Conservation (phyloP, 2,329 filamentous ascomycete genomes). For the Colletotrichum aenigma region DNA sequence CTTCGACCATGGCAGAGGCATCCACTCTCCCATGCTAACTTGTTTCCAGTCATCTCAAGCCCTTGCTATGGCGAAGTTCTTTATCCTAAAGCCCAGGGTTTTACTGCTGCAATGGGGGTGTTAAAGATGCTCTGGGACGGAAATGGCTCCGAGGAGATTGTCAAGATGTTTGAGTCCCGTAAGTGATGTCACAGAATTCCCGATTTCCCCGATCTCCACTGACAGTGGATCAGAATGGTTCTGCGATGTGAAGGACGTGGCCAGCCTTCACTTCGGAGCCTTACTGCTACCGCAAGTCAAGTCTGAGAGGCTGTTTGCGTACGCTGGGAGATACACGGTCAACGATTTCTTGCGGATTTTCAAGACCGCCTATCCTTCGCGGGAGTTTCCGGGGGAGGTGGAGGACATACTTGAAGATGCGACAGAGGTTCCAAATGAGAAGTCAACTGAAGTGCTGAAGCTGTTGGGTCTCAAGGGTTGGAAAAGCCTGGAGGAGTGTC, state of each 20-base stretch:
- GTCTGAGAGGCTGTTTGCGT: neutral
- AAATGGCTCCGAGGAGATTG: neutral
- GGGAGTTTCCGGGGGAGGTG: neutral
- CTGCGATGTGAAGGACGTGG: neutral
- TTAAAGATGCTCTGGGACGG: neutral
- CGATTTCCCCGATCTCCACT: neutral
- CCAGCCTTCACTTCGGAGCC: neutral
- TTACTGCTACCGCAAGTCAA: neutral
- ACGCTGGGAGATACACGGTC: neutral
- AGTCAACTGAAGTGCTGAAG: neutral
- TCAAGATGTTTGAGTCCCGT: neutral
- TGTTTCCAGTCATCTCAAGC: neutral
- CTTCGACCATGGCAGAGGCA: no score
- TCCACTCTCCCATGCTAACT: neutral
- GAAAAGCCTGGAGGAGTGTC: neutral
- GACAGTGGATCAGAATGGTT: neutral
- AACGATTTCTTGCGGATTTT: neutral
- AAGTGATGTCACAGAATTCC: neutral
- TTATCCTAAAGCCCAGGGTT: fast-evolving
- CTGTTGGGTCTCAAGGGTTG: neutral
- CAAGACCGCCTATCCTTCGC: neutral
- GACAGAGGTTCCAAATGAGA: neutral
- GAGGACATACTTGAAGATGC: neutral
- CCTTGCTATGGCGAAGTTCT: neutral
- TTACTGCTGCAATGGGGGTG: neutral